Evolutionary conservation across 768 basidiomycete species (phyloP), one percentile per base, ranked within the genome.

Genomic region (Termitomyces sp.): DNA sequence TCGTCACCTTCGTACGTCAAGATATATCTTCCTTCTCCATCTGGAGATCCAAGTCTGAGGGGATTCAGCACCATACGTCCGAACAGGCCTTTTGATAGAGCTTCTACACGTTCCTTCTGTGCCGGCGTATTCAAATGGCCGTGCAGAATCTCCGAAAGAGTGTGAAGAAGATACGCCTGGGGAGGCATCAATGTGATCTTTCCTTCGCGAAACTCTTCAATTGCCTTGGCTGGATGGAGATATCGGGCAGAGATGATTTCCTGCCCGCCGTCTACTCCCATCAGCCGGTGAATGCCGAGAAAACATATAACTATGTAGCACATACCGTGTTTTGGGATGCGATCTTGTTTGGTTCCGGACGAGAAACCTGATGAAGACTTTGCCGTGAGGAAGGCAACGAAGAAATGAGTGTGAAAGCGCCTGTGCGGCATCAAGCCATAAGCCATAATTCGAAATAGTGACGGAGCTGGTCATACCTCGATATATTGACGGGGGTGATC

Each of bases 1-100:
- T 89, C 86, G 66, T 91, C 89, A 14, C 87, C 88, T 70, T 89
- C 86, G 58, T 86, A 89, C 0, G 83, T 81, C 48, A 89, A 70
- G 38, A 82, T 73, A 6, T 72, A 71, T 38, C 75, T 70, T 5
- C 83, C 84, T 36, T 77, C 69, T n/a, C 66, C 69, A 43, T 79
- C 79, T 30, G 72, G 70, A 26, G 71, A 72, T 16, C 66, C 70
- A 43, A 81, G 59, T 30, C 64, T 66, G 18, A 68, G 71, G 12
- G 88, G 87, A 62, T 82, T 83, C 58, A 91, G 73, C 5, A 82
- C 77, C 81, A 86, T 81, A 32, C 70, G 68, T 1, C 88, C 89
- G 67, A 90, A 91, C 13, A 73, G 59, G 9, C 87, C 82, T 0
- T 61, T 57, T 1, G 88, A 84, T 12, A 89, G 71, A 18, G 62